Percentiles rank a stretch among this genome's conserved stretches.
phyloP scores from a whole-genome alignment of 2,329 filamentous ascomycete species.

The Penicillium sp. region DNA sequence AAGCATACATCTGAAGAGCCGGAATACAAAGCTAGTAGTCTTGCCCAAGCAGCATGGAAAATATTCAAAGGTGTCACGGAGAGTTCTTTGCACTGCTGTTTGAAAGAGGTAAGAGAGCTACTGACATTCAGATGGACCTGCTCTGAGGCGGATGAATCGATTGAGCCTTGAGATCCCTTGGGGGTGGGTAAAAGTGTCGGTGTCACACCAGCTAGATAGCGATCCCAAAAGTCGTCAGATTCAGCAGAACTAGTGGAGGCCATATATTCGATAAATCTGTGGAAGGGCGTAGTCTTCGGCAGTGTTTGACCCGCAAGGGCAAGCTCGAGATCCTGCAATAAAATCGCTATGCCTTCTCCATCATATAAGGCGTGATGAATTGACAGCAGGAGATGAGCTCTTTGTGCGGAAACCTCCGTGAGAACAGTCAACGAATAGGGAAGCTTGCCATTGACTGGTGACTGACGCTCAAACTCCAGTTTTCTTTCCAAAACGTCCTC shows the following conservation, averaged over 20 bases:
- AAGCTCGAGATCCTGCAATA: conserved; percentile 70
- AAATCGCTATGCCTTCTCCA: conserved; percentile 69
- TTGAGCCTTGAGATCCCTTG: neutral
- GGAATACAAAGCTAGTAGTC: conserved; percentile 60
- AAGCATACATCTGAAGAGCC: conserved; percentile 72
- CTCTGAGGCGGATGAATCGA: conserved; percentile 11
- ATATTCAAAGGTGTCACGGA: conserved; percentile 65
- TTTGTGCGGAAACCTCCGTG: conserved; percentile 8
- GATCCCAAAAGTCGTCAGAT: conserved; percentile 66
- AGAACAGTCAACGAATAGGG: conserved; percentile 32
- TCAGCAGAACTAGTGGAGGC: conserved; percentile 49
- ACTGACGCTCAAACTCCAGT: conserved; percentile 18
- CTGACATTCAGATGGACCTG: conserved; percentile 25
- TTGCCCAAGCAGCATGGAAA: conserved; percentile 72
- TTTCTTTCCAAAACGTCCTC: conserved; percentile 51
- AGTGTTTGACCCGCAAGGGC: conserved; percentile 53
- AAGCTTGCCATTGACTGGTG: conserved; percentile 23
- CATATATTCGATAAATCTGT: conserved; percentile 63
- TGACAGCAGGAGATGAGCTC: conserved; percentile 43
- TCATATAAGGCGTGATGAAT: conserved; percentile 88
- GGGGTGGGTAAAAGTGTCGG: conserved; percentile 38
- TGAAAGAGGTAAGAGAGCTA: conserved; percentile 48
- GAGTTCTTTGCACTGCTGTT: conserved; percentile 52
- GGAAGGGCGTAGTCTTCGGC: conserved; percentile 55
- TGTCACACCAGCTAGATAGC: conserved; percentile 55